These are phyloP conservation scores for Metrosideros polymorpha DNA, from an alignment of 441 rosid genomes.

Conservation along the genomic window DNA sequence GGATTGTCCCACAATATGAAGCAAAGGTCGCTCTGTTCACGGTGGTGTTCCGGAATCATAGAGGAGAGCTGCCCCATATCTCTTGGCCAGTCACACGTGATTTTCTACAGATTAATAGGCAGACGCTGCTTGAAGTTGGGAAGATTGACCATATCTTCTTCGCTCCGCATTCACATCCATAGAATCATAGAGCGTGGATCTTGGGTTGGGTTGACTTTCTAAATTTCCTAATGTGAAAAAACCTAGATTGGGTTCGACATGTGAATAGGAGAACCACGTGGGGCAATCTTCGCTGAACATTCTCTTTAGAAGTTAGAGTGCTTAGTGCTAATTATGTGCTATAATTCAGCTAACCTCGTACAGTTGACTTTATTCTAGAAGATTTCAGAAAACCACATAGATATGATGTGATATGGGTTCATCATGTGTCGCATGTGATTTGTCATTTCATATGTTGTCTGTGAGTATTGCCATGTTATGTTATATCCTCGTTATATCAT, in stretches of 20 bases:
- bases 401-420: no score
- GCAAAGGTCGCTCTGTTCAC: slow-evolving; percentile 81
- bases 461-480: neutral
- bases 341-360: neutral
- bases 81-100: no score
- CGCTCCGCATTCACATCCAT: no score
- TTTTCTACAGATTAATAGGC: no score
- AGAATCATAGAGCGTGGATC: no score
- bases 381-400: neutral
- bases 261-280: neutral
- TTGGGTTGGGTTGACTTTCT: neutral
- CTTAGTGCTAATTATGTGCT: neutral
- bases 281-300: neutral
- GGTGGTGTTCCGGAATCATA: slow-evolving; percentile 70
- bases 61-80: no score
- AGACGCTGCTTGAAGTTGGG: no score
- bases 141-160: no score
- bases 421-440: no score
- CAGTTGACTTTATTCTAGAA: neutral
- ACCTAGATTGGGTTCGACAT: neutral
- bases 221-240: neutral
- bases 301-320: neutral
- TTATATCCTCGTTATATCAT: neutral
- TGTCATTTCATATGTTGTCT: neutral
- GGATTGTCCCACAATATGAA: no score